Evolutionary conservation across 768 basidiomycete species (phyloP), one percentile per base, ranked within the genome.

Genomic region (Pleurotus tuoliensis): DNA sequence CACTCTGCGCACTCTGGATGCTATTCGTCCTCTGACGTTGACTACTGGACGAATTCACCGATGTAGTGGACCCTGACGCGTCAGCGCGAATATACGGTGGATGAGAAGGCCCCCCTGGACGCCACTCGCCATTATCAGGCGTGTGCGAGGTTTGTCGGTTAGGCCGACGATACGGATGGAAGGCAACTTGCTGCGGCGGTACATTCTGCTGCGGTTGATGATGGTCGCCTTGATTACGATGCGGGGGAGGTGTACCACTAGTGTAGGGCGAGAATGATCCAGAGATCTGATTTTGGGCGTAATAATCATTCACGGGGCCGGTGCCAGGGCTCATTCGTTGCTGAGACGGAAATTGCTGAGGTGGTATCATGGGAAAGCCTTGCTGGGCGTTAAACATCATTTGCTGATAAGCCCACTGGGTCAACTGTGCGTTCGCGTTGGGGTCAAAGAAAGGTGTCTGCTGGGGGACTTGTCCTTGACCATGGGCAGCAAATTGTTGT

Each of bases 321-420:
- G 75, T 67, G 34, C 71, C 71, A 58, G 73, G 73, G 25, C 50
- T 60, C 20, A 52, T 53, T 39, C 80, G 76, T 64, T 79, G 80
- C 44, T 71, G 69, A 47, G 67, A 68, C 40, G 65, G 71, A 24
- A 72, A 69, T 50, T 78, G 77, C 64, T 77, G 69, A 60, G 75
- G 77, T 62, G 82, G 75, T n/a, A 77, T 73, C 58, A 74, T 74
- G 58, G 62, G 69, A 64, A 77, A 79, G 46, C 72, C 75, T 47
- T 83, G 82, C 62, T 84, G 82, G 47, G 85, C 84, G 64, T 82
- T 85, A 73, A 83, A 88, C 84, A 93, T 85, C 90, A 92, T 92
- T 65, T 92, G 90, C 71, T 92, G 90, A 73, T 93, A 93, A 38
- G 90, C 88, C 90, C 91, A 93, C 69, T 90, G 88, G 3, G 89